A percentile compares a stretch with the other conserved stretches of the same genome.
Evolutionary conservation across 495 filamentous ascomycete species (phyloP).

Genomic region (Penicillium samsonianum): DNA sequence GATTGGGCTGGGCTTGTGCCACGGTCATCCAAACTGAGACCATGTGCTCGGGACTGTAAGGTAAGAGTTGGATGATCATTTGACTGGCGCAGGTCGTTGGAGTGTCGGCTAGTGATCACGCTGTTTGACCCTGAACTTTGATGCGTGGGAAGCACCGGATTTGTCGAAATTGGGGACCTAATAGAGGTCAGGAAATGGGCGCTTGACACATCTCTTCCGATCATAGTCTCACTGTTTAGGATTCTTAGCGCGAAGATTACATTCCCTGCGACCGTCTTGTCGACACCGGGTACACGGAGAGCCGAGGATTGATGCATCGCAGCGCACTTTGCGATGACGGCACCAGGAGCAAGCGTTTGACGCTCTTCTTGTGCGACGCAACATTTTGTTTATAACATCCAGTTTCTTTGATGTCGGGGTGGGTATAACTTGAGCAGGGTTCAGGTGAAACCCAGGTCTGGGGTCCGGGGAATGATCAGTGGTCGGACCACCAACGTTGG

Average conservation of each 20-base stretch:
- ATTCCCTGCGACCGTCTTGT: constrained; percentile 44
- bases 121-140: not conserved
- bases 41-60: not conserved
- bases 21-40: not conserved
- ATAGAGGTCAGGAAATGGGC: not conserved
- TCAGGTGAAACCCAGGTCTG: not conserved
- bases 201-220: constrained; percentile 6
- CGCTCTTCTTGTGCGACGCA: constrained; percentile 39
- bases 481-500: not conserved
- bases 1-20: not conserved
- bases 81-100: not conserved
- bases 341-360: constrained; percentile 52
- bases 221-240: constrained; percentile 31
- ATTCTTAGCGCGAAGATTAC: constrained; percentile 32
- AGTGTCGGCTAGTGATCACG: not conserved
- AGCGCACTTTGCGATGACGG: constrained; percentile 53
- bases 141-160: not conserved
- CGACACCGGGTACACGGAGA: constrained; percentile 53
- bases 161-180: not conserved
- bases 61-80: no score
- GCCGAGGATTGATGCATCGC: constrained; percentile 50
- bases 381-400: constrained; percentile 13
- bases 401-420: not conserved
- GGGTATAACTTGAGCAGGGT: no score
- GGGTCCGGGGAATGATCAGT: not conserved